A percentile compares a stretch with the other conserved stretches of the same genome.
Evolutionary conservation across 257 asterid species (phyloP).

Genomic region (Penstemon barbatus): DNA sequence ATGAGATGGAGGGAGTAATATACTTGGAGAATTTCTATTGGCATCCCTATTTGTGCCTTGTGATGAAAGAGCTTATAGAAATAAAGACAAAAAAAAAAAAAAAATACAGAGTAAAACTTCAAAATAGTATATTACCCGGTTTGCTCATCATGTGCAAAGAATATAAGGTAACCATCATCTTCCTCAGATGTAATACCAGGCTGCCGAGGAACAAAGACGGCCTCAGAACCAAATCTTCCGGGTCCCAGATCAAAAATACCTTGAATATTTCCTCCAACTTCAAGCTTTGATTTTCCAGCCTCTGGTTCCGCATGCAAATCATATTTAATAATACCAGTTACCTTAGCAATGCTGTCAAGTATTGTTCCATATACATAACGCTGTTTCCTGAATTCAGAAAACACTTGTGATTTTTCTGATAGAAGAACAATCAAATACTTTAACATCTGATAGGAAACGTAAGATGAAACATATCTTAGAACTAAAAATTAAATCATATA

Average conservation of each 20-base stretch:
- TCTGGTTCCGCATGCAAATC: constrained; percentile 89
- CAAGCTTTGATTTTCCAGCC: constrained; percentile 74
- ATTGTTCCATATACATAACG: constrained; percentile 82
- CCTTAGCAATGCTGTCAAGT: constrained; percentile 82
- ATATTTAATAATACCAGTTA: constrained; percentile 81
- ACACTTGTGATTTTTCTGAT: constrained; percentile 2
- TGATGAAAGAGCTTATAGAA: not conserved
- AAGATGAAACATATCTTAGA: not conserved
- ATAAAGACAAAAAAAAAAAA: not conserved
- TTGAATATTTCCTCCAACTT: constrained; percentile 85
- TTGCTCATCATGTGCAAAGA: constrained; percentile 82
- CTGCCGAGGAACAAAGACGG: constrained; percentile 76
- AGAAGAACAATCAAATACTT: not conserved
- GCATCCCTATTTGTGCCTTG: no score
- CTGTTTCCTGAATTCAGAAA: constrained; percentile 67
- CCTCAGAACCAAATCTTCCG: constrained; percentile 92
- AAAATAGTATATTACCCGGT: constrained; percentile 58
- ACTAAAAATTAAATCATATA: not conserved
- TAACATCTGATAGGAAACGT: no score
- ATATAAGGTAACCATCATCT: constrained; percentile 95
- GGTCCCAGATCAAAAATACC: constrained; percentile 91
- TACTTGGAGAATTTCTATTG: no score
- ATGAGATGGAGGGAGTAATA: no score
- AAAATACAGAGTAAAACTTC: not conserved
- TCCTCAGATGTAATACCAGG: constrained; percentile 77